Base-by-base conservation (phyloP, 441 rosid species). In the Geranium incanum region DNA sequence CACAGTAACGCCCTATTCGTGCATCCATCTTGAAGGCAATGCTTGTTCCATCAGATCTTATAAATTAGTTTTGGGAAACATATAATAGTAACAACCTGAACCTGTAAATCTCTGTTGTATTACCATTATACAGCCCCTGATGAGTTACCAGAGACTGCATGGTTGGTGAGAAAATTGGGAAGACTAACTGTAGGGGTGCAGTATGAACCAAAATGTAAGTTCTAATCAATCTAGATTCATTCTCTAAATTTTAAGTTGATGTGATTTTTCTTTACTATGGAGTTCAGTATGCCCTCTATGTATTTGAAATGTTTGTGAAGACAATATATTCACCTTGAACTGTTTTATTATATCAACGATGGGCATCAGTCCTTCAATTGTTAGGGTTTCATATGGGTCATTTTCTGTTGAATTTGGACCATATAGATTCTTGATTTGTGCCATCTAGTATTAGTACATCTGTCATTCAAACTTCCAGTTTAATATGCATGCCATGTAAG, bases 121-220 rank as follows among this genome's bases (percentile, higher is more conserved):
- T 21, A 9, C 63, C 36, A 36, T 70, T 43, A 74, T 80, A 70
- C 82, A 89, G 93, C 72, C 68, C 79, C 66, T 52, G 82, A 83
- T 57, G 91, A 91, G 73, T 68, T 86, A 73, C 96, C 97, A 59
- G 85, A 83, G 75, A 78, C 9, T 74, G 97, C 96, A 72, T 93
- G 98, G 98, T 73, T 93, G 39, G 88, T 93, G 65, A 88, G 92
- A 89, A 91, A 86, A 84, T 76, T 86, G 75, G 98, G 98, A 77
- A 89, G 90, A 76, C 80, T 94, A 67, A 82, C 90, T 15, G 89
- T 86, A 67, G 97, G 97, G 66, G 86, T 87, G 65, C 96, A 94
- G 50, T 91, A 94, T 72, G 95, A 91, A 78, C 95, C 98, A 23
- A 71, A 69, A 72, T 67, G 97, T 91, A 80, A 87, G 90, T 83